Percentiles rank a stretch among this genome's conserved stretches.
phyloP scores from a whole-genome alignment of 2,329 filamentous ascomycete species.

The Alternaria sp. region DNA sequence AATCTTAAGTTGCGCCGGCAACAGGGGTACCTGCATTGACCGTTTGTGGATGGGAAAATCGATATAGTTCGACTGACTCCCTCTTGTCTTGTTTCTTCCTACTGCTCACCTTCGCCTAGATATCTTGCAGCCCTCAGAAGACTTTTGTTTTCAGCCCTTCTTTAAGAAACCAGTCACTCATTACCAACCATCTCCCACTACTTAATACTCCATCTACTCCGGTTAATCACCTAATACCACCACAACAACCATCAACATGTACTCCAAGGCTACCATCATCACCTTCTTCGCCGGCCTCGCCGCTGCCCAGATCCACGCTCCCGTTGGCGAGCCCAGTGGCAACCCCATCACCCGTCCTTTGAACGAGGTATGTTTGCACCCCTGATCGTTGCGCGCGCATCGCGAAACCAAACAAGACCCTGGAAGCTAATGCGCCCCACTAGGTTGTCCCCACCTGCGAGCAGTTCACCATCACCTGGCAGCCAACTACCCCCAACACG shows the following conservation, averaged over 20 bases:
- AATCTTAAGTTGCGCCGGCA: slow-evolving; percentile 12
- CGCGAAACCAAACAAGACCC: neutral
- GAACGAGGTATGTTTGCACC: slow-evolving; percentile 49
- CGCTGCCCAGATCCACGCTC: slow-evolving; percentile 39
- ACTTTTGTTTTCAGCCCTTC: slow-evolving; percentile 39
- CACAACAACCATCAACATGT: slow-evolving; percentile 38
- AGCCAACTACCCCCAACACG: slow-evolving; percentile 55
- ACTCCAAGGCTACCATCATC: slow-evolving; percentile 50
- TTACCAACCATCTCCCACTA: slow-evolving; percentile 20
- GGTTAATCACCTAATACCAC: slow-evolving; percentile 40
- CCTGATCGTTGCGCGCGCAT: neutral
- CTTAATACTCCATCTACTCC: slow-evolving; percentile 23
- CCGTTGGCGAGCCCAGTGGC: slow-evolving; percentile 50
- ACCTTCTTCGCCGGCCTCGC: slow-evolving; percentile 61
- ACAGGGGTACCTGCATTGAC: slow-evolving; percentile 10
- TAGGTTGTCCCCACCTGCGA: slow-evolving; percentile 62
- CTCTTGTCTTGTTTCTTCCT: slow-evolving; percentile 15
- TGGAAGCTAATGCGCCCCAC: slow-evolving; percentile 6
- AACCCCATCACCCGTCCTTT: slow-evolving; percentile 63
- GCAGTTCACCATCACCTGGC: slow-evolving; percentile 66
- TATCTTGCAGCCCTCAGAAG: slow-evolving; percentile 22
- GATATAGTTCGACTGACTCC: slow-evolving; percentile 32
- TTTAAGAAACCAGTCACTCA: slow-evolving; percentile 31
- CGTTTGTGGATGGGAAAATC: slow-evolving; percentile 17
- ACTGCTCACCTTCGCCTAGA: slow-evolving; percentile 10